Conservation (phyloP, 306 rosid genomes). For the Trifolium pratense region DNA sequence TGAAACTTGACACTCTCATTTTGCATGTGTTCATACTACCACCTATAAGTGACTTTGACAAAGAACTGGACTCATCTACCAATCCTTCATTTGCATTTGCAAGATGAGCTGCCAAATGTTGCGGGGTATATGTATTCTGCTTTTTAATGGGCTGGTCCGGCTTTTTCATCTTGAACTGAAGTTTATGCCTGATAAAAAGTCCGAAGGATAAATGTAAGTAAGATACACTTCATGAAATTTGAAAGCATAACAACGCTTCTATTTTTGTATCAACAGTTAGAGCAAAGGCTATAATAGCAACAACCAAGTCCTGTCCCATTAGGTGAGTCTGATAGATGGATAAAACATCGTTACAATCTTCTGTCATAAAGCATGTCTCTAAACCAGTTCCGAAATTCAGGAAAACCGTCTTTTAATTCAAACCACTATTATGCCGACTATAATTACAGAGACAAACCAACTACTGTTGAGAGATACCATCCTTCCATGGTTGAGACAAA, state of each 20-base stretch:
- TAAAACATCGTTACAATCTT: neutral
- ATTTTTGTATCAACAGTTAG: conserved; percentile 10
- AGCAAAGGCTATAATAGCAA: conserved; percentile 3
- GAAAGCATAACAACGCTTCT: conserved; percentile 22
- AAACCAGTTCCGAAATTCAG: conserved; percentile 24
- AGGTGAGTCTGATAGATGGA: neutral
- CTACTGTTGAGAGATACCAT: conserved; percentile 5
- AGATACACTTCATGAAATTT: conserved; percentile 19
- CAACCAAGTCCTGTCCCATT: neutral
- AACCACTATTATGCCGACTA: conserved; percentile 18
- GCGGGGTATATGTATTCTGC: conserved; percentile 52
- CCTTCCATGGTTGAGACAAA: conserved; percentile 20
- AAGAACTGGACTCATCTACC: conserved; percentile 65
- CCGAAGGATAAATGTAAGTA: conserved; percentile 25
- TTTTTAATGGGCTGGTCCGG: conserved; percentile 54
- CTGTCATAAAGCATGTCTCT: neutral
- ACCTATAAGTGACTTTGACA: conserved; percentile 82
- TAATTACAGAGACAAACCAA: conserved; percentile 21
- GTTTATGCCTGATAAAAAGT: conserved; percentile 73
- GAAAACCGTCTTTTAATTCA: conserved; percentile 11
- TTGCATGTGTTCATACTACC: conserved; percentile 84
- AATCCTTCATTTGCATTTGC: conserved; percentile 64
- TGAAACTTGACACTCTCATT: conserved; percentile 60
- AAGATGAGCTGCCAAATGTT: conserved; percentile 45
- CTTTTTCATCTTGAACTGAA: conserved; percentile 70